Evolutionary conservation across 768 basidiomycete genomes (phyloP).

Genomic region (Naganishia vaughanmartiniae): DNA sequence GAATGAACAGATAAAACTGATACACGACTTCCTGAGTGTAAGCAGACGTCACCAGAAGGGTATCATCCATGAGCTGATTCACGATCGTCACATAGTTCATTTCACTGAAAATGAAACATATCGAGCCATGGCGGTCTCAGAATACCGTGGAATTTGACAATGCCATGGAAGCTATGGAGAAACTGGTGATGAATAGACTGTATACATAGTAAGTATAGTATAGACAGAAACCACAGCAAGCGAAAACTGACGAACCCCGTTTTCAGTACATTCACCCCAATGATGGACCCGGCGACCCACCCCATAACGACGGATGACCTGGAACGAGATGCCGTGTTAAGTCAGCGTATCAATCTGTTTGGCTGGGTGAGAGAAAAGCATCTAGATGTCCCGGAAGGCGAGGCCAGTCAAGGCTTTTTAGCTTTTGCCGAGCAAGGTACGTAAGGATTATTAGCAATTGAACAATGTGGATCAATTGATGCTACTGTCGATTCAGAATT

Average conservation of each 20-base stretch:
- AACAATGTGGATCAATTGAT: background rate
- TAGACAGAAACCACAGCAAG: background rate
- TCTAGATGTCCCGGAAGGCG: conserved; percentile 75
- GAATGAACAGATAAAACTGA: conserved; percentile 88
- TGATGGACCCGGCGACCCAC: conserved; percentile 63
- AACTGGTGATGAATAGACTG: conserved; percentile 95
- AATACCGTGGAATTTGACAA: conserved; percentile 87
- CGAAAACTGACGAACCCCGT: background rate
- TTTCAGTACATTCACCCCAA: conserved; percentile 84
- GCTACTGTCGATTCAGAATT: conserved; percentile 59
- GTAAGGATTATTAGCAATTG: background rate
- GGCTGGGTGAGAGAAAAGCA: conserved; percentile 85
- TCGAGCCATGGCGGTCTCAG: conserved; percentile 66
- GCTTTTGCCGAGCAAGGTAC: conserved; percentile 51
- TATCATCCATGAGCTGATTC: background rate
- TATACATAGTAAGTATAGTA: conserved; percentile 77
- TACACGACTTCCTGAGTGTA: conserved; percentile 87
- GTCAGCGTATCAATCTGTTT: conserved; percentile 85
- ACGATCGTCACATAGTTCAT: conserved; percentile 67
- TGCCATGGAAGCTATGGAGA: conserved; percentile 98
- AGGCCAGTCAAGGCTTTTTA: conserved; percentile 69
- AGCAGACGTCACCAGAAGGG: conserved; percentile 40
- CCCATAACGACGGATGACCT: conserved; percentile 89
- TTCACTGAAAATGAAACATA: conserved; percentile 67
- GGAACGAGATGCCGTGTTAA: conserved; percentile 87